Evolutionary conservation across 257 asterid species (phyloP).

Genomic region (Rauvolfia tetraphylla): DNA sequence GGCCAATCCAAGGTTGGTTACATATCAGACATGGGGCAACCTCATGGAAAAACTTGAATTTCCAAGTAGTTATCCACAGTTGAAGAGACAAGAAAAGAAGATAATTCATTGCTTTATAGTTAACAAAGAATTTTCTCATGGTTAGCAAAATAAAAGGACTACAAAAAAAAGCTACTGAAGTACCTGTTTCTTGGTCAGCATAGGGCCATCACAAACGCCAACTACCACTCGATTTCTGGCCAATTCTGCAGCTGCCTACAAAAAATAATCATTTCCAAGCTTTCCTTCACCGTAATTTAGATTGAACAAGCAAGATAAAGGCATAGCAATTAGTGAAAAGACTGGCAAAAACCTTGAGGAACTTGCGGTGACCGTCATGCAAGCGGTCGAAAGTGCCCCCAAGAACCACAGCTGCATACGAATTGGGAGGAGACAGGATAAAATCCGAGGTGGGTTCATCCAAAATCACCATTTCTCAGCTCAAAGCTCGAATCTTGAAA

Average conservation of each 20-base stretch:
- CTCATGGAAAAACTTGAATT: neutral
- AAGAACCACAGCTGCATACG: slow-evolving; percentile 70
- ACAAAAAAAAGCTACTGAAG: too few species aligned
- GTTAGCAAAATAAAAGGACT: neutral
- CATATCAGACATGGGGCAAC: neutral
- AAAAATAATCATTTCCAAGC: slow-evolving; percentile 10
- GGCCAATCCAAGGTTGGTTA: too few species aligned
- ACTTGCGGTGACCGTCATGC: slow-evolving; percentile 92
- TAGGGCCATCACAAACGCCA: slow-evolving; percentile 91
- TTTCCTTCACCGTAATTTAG: neutral
- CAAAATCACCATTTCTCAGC: slow-evolving; percentile 31
- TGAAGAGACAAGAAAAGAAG: neutral
- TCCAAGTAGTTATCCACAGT: neutral
- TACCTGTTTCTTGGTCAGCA: slow-evolving; percentile 79
- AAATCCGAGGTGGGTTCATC: slow-evolving; percentile 34
- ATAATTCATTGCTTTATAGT: neutral
- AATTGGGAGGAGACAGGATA: slow-evolving; percentile 43
- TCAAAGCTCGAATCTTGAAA: neutral
- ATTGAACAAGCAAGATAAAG: neutral
- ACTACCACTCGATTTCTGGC: slow-evolving; percentile 69
- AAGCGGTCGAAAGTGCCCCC: slow-evolving; percentile 97
- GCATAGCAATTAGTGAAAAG: neutral
- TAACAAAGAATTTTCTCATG: neutral
- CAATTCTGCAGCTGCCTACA: slow-evolving; percentile 64
- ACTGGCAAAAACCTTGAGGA: slow-evolving; percentile 55